Conservation (phyloP, 352 stramenopile species). For the Phytophthora vignae region DNA sequence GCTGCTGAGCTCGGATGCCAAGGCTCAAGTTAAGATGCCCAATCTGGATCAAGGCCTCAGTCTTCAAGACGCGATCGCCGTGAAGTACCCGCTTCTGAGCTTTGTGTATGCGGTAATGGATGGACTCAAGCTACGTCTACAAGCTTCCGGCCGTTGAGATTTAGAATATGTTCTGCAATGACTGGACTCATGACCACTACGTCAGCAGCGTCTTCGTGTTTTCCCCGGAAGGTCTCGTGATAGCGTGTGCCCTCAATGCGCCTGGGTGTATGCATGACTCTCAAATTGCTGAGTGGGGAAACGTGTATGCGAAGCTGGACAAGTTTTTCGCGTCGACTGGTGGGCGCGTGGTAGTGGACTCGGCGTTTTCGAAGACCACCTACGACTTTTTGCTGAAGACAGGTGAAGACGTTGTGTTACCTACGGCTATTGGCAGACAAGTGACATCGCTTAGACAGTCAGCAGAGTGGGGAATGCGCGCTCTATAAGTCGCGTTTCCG, state of each 20-base stretch:
- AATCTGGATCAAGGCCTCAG: neutral
- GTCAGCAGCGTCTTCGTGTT: conserved; percentile 43
- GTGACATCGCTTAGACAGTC: conserved; percentile 7
- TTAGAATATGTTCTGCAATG: conserved; percentile 36
- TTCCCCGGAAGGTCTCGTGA: conserved; percentile 35
- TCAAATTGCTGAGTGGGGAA: conserved; percentile 16
- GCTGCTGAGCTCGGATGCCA: neutral
- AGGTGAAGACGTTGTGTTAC: neutral
- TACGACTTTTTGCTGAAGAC: conserved; percentile 8
- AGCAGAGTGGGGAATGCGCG: conserved; percentile 22
- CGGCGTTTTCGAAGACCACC: conserved; percentile 10
- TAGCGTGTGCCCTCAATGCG: conserved; percentile 34
- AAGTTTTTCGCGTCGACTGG: neutral
- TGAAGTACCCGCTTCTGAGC: neutral
- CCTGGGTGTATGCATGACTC: conserved; percentile 46
- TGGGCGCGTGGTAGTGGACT: conserved; percentile 12
- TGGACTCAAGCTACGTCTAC: conserved; percentile 42
- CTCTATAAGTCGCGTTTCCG: conserved; percentile 10
- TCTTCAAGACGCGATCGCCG: neutral
- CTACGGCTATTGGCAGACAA: conserved; percentile 6
- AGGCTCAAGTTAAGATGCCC: neutral
- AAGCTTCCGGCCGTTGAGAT: conserved; percentile 20
- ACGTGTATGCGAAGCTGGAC: conserved; percentile 7
- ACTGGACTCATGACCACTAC: conserved; percentile 48
- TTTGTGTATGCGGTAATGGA: conserved; percentile 29